Conservation (phyloP, 192 early-diverging fungal species). For the Coemansia sp. region DNA sequence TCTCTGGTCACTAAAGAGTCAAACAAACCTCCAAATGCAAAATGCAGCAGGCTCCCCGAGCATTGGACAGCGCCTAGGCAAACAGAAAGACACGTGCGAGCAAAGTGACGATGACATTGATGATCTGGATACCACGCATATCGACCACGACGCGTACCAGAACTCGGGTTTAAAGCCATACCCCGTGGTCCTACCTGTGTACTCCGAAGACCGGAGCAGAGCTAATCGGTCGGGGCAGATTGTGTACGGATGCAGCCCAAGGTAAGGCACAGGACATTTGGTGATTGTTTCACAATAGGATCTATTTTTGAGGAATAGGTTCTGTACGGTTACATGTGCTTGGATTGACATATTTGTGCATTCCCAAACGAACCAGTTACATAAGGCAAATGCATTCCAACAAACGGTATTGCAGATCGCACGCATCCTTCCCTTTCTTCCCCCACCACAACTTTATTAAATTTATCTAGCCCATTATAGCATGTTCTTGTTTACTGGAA, state of each 20-base stretch:
- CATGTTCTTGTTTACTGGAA: background rate
- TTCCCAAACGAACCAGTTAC: background rate
- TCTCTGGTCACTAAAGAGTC: background rate
- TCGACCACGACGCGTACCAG: background rate
- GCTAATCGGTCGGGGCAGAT: background rate
- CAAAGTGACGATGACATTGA: background rate
- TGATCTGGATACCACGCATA: background rate
- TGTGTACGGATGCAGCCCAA: background rate
- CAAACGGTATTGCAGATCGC: background rate
- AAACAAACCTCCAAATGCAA: background rate
- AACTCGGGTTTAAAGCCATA: background rate
- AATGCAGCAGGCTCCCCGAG: background rate
- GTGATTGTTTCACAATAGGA: background rate
- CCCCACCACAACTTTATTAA: background rate
- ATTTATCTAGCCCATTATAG: background rate
- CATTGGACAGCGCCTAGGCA: background rate
- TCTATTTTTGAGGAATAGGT: background rate
- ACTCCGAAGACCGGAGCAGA: background rate
- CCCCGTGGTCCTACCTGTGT: background rate
- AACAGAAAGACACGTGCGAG: background rate
- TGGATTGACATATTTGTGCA: background rate
- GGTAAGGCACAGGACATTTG: background rate
- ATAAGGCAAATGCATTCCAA: background rate
- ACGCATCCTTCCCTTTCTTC: background rate
- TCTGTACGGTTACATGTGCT: background rate